Percentiles rank a stretch among this genome's conserved stretches.
These are phyloP conservation scores for Hura crepitans DNA, from an alignment of 441 rosid species.

Conservation along the genomic window DNA sequence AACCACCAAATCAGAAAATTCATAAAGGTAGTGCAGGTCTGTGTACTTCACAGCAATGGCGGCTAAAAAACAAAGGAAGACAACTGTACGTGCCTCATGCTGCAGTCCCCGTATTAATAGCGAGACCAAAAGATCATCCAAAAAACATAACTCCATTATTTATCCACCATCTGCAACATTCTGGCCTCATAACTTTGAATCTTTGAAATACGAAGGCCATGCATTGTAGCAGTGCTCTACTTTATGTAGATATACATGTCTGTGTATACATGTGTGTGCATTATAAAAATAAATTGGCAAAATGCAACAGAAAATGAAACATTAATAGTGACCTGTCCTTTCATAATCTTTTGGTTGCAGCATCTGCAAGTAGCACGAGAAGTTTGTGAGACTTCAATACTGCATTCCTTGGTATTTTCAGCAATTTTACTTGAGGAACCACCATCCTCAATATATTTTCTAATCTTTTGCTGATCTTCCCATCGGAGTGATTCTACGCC, in stretches of 20 bases:
- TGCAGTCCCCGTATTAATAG: not conserved
- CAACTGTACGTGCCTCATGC: not conserved
- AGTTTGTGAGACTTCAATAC: slow-evolving; percentile 68
- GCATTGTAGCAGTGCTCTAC: not conserved
- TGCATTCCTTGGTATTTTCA: slow-evolving; percentile 36
- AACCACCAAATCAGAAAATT: not conserved
- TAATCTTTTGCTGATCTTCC: slow-evolving; percentile 91
- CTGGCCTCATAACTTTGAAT: not conserved
- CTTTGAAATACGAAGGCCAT: not conserved
- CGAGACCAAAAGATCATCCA: not conserved
- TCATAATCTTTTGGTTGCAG: slow-evolving; percentile 71
- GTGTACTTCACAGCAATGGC: not conserved
- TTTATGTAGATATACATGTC: not conserved
- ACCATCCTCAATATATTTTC: slow-evolving; percentile 51
- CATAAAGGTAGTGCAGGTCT: not conserved
- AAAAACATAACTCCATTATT: not conserved
- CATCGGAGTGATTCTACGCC: slow-evolving; percentile 85
- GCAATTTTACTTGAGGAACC: slow-evolving; percentile 29
- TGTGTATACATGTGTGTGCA: too few species aligned
- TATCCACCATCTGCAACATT: not conserved
- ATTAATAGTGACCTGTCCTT: slow-evolving; percentile 64
- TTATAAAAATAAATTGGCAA: slow-evolving; percentile 6
- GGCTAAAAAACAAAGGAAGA: not conserved
- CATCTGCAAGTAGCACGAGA: slow-evolving; percentile 79
- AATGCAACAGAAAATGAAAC: not conserved